A percentile compares a stretch with the other conserved stretches of the same genome.
Evolutionary conservation across 257 asterid genomes (phyloP).

Genomic region (Ehretia macrophylla): DNA sequence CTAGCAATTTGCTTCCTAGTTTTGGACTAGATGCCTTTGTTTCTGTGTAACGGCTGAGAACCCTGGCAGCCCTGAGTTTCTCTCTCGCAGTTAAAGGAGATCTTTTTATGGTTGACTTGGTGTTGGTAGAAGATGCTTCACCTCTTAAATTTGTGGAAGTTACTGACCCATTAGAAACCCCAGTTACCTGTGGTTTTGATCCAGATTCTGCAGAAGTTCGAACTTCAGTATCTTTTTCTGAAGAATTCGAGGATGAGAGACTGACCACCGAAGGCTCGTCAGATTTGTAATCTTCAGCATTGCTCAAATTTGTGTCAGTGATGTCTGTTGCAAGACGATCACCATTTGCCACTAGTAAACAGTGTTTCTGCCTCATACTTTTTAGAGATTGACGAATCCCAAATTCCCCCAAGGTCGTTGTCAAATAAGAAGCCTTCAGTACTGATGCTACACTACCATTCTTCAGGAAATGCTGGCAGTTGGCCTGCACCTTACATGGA

Average conservation of each 20-base stretch:
- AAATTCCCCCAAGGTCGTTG: constrained; percentile 18
- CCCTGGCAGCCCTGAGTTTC: constrained; percentile 89
- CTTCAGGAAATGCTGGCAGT: constrained; percentile 34
- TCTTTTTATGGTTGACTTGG: constrained; percentile 42
- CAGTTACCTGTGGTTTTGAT: constrained; percentile 15
- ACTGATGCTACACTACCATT: constrained; percentile 18
- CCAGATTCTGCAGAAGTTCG: constrained; percentile 7
- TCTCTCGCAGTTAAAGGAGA: constrained; percentile 84
- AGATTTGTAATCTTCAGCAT: constrained; percentile 24
- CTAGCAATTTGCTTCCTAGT: constrained; percentile 63
- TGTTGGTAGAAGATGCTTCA: constrained; percentile 24
- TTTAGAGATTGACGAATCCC: constrained; percentile 24
- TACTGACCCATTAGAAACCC: constrained; percentile 19
- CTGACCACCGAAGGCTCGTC: constrained; percentile 20
- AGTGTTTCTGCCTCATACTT: constrained; percentile 25
- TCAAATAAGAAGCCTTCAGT: constrained; percentile 21
- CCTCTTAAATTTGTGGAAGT: constrained; percentile 23
- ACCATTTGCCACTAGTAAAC: constrained; percentile 37
- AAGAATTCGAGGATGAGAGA: constrained; percentile 4
- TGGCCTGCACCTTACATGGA: constrained; percentile 35
- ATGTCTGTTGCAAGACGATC: constrained; percentile 44
- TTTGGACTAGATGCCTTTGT: constrained; percentile 58
- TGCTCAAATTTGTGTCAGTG: constrained; percentile 23
- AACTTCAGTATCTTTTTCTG: constrained; percentile 17
- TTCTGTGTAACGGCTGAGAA: constrained; percentile 81